Evolutionary conservation across 2,329 filamentous ascomycete genomes (phyloP).

Genomic region (Mollisiaceae sp.): DNA sequence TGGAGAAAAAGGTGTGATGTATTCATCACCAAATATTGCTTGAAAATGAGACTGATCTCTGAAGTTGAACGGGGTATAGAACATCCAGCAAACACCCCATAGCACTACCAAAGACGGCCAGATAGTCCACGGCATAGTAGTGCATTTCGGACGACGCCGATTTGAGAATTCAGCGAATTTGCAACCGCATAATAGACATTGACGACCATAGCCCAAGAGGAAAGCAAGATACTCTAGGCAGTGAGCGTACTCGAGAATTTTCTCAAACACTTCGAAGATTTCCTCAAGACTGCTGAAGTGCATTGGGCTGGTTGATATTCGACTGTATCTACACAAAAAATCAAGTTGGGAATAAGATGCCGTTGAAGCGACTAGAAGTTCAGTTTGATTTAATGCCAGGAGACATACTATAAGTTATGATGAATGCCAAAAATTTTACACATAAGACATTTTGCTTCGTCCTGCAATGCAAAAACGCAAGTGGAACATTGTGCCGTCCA

Average conservation of each 20-base stretch:
- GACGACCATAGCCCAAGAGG: not conserved
- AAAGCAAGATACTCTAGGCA: not conserved
- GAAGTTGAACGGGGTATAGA: conserved; percentile 5
- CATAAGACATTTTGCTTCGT: not conserved
- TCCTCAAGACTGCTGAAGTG: too few species aligned
- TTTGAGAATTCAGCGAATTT: not conserved
- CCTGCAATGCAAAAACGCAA: not conserved
- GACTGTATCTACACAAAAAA: too few species aligned
- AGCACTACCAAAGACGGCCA: conserved; percentile 27
- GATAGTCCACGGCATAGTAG: conserved; percentile 32
- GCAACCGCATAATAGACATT: not conserved
- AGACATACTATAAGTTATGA: too few species aligned
- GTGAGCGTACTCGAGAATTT: too few species aligned
- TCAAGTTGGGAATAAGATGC: too few species aligned
- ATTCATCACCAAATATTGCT: not conserved
- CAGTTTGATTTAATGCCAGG: too few species aligned
- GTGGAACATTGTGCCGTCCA: not conserved
- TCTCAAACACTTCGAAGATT: too few species aligned
- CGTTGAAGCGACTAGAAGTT: too few species aligned
- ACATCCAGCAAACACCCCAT: conserved; percentile 36
- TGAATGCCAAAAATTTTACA: not conserved
- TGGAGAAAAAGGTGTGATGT: not conserved
- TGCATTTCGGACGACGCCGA: conserved; percentile 12
- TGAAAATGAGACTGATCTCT: not conserved
- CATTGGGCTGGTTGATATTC: too few species aligned